Percentiles rank a stretch among this genome's conserved stretches.
These are phyloP conservation scores for Pyrenophora graminea DNA, from an alignment of 2,329 filamentous ascomycete genomes.

Conservation along the genomic window DNA sequence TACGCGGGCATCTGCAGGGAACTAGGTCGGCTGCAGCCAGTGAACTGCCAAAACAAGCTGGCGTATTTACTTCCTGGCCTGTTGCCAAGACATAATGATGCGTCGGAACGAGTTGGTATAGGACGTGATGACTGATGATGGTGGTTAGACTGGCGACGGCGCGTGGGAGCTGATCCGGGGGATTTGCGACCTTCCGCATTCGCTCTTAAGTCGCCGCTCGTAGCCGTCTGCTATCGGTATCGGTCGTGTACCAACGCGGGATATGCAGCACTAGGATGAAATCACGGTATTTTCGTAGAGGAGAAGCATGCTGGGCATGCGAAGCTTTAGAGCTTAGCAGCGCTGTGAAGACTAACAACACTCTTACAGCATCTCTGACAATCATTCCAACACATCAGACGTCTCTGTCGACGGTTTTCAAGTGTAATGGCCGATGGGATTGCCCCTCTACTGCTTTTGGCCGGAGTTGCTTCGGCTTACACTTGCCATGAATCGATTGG, in stretches of 20 bases:
- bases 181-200: slow-evolving; percentile 10
- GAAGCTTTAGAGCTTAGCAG: not conserved
- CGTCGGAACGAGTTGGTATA: not conserved
- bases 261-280: too few relatives aligned
- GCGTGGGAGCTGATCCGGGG: slow-evolving; percentile 3
- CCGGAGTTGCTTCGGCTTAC: too few relatives aligned
- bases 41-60: slow-evolving; percentile 19
- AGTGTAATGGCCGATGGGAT: too few relatives aligned
- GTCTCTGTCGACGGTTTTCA: too few relatives aligned
- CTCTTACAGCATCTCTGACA: too few relatives aligned
- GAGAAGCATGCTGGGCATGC: not conserved
- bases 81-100: slow-evolving; percentile 5
- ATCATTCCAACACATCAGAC: too few relatives aligned
- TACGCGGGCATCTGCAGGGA: slow-evolving; percentile 20
- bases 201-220: slow-evolving; percentile 1
- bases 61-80: slow-evolving; percentile 5
- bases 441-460: too few relatives aligned
- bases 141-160: not conserved
- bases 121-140: not conserved
- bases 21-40: slow-evolving; percentile 6
- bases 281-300: too few relatives aligned
- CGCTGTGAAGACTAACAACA: not conserved
- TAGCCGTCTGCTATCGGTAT: not conserved
- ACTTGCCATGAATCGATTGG: too few relatives aligned
- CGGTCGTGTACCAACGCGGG: not conserved